Conservation (phyloP, 768 basidiomycete species). For the Lactarius trivialis region DNA sequence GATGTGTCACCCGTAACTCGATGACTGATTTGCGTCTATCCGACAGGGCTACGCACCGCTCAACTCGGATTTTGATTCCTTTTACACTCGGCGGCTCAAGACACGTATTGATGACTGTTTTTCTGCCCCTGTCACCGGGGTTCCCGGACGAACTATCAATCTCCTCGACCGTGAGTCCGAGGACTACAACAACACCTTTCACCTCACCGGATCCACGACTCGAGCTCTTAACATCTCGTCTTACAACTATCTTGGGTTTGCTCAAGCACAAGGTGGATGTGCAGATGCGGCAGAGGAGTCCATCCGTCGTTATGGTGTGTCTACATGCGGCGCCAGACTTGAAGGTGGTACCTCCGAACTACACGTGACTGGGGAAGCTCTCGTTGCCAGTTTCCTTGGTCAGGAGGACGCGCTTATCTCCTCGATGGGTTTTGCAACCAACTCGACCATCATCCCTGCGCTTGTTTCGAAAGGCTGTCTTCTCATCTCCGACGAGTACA, state of each 20-base stretch:
- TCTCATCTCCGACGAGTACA: constrained; percentile 94
- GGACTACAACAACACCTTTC: constrained; percentile 75
- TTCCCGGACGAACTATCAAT: constrained; percentile 88
- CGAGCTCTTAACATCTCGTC: constrained; percentile 95
- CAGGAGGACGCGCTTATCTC: constrained; percentile 85
- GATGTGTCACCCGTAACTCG: constrained; percentile 9
- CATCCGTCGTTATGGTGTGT: constrained; percentile 75
- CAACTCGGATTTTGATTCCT: constrained; percentile 98
- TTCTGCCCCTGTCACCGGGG: constrained; percentile 85
- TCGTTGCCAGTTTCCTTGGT: constrained; percentile 87
- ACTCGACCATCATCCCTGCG: constrained; percentile 89
- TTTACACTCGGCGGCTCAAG: constrained; percentile 96
- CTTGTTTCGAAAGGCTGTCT: constrained; percentile 86
- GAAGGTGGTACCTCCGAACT: constrained; percentile 86
- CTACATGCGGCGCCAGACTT: constrained; percentile 67
- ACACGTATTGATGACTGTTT: constrained; percentile 94
- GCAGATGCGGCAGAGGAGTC: constrained; percentile 89
- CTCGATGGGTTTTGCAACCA: constrained; percentile 97
- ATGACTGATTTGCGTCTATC: constrained; percentile 10
- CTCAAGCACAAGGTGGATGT: constrained; percentile 86
- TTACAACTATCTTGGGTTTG: constrained; percentile 99
- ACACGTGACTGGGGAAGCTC: constrained; percentile 71
- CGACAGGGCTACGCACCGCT: constrained; percentile 89
- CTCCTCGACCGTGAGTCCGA: constrained; percentile 77
- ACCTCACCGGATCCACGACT: constrained; percentile 70